Evolutionary conservation across 352 stramenopile species (phyloP), one percentile per base, ranked within the genome.

Genomic region (Globisporangium iwayamae): DNA sequence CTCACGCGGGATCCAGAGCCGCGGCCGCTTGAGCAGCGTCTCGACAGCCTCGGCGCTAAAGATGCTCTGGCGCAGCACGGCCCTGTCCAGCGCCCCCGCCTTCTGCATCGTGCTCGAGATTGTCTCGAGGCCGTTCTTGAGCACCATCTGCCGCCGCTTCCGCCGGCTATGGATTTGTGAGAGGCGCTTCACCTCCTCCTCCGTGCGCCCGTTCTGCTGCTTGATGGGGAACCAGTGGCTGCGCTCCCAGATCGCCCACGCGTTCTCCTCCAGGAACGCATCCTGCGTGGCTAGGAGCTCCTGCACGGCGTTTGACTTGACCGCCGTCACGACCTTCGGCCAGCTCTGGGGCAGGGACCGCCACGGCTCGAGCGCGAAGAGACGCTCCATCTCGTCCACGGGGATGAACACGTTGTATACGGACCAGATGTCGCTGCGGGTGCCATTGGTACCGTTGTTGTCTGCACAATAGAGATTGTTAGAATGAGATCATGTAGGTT

Each of bases 171-270:
- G 62, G n/a, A 73, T 63, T 10, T 56, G 55, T 4, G 53, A 63
- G n/a, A 82, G 67, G 50, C 65, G 47, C 48, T 70, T 75, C 52
- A 56, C 39, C 56, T 82, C 73, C 9, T 54, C 36, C 13, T 66
- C 58, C 0, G 62, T 75, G 41, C 71, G 72, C 20, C 73, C 75
- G 43, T 74, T 75, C 46, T 79, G 64, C 50, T 72, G 65, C 51
- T 81, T 81, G 71, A 84, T 82, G 0, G 76, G 76, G 53, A 84
- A 76, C 76, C 76, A 84, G 63, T 81, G 73, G 7, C 38, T 65
- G 32, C 76, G 71, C 56, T 84, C 76, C 76, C 76, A 84, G 45
- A 84, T 76, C 48, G 76, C 76, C 11, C 65, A 61, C 9, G 62
- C 69, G 47, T 84, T 72, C 18, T 71, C 55, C 50, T 66, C 9